phyloP scores from a whole-genome alignment of 163 green algal species.

The Dunaliella salina region DNA sequence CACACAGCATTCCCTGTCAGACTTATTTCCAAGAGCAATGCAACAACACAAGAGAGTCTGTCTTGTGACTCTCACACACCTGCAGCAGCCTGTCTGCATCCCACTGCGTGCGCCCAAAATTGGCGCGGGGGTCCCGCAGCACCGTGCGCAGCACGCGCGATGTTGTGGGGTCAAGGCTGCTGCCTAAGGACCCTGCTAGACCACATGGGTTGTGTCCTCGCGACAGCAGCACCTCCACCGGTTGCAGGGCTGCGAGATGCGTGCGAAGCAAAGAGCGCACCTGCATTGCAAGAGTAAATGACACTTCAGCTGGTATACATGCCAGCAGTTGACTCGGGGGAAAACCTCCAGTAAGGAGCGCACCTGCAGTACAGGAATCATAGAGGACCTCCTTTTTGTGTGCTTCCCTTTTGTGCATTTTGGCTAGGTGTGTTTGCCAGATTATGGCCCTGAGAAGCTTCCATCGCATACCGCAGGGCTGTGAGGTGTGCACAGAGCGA shows the following conservation, averaged over 20 bases:
- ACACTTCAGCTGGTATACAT: too few species aligned
- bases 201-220: neutral
- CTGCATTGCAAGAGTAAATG: neutral
- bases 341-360: too few species aligned
- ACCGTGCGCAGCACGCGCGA: conserved; percentile 43
- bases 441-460: too few species aligned
- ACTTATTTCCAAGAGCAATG: too few species aligned
- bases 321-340: too few species aligned
- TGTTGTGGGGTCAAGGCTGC: conserved; percentile 25
- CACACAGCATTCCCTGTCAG: conserved; percentile 12
- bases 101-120: conserved; percentile 36
- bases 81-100: conserved; percentile 20
- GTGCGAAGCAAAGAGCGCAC: conserved; percentile 67
- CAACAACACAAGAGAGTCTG: neutral
- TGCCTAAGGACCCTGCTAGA: neutral
- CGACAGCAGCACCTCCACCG: conserved; percentile 79
- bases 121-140: conserved; percentile 38
- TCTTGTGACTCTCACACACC: too few species aligned
- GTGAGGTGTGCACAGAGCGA: too few species aligned
- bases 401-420: too few species aligned
- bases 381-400: too few species aligned
- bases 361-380: too few species aligned
- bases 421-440: too few species aligned
- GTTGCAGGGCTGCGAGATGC: conserved; percentile 71
- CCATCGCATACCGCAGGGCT: too few species aligned